phyloP scores from a whole-genome alignment of 306 rosid species.

The Quercus mongolica region DNA sequence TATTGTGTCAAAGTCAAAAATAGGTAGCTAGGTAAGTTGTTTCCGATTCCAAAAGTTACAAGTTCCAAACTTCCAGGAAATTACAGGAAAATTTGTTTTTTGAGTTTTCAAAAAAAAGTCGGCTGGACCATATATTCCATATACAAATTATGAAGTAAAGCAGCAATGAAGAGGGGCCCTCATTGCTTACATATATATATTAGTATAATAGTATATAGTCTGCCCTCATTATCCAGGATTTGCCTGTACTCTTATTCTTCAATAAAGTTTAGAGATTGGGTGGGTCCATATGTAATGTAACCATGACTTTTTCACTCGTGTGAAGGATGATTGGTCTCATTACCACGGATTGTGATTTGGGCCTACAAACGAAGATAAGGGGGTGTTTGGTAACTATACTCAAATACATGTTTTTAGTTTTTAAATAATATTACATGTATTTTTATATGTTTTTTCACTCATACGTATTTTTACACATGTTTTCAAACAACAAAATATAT shows the following conservation, averaged over 20 bases:
- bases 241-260: not conserved
- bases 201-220: no score
- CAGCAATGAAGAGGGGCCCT: not conserved
- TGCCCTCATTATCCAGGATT: not conserved
- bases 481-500: no score
- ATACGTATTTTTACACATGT: rapidly evolving
- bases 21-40: no score
- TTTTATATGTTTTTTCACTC: rapidly evolving
- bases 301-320: no score
- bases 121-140: constrained; percentile 13
- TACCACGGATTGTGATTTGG: not conserved
- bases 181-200: no score
- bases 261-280: not conserved
- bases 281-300: not conserved
- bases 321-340: not conserved
- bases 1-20: no score
- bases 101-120: constrained; percentile 5
- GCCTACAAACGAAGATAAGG: no score
- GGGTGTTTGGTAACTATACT: no score
- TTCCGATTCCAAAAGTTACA: no score
- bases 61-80: no score
- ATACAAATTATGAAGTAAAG: not conserved
- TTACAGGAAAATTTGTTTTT: no score
- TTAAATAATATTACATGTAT: no score
- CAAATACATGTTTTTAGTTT: rapidly evolving